These are phyloP conservation scores for Tetrahymena thermophila DNA, from an alignment of 73 alveolate species.

Conservation along the genomic window DNA sequence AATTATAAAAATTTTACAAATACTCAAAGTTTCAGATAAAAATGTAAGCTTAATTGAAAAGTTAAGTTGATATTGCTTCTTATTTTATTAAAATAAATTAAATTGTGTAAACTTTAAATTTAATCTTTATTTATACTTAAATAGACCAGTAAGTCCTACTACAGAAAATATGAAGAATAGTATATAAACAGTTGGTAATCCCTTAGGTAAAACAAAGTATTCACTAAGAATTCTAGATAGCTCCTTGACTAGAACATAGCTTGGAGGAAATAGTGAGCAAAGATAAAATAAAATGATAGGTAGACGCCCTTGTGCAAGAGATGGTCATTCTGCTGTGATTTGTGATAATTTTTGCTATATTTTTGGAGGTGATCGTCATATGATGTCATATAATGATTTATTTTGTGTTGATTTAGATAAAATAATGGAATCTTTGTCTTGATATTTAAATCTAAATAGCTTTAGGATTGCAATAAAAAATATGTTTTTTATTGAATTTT, in stretches of 20 bases:
- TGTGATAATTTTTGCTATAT: slow-evolving; percentile 53
- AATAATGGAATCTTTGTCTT: background rate
- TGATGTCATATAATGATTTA: slow-evolving; percentile 72
- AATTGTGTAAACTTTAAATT: background rate
- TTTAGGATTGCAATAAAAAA: too few species aligned
- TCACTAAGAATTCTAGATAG: slow-evolving; percentile 1
- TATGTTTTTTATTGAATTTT: background rate
- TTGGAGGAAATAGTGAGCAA: background rate
- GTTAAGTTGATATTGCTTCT: background rate
- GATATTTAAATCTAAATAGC: background rate
- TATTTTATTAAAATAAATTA: background rate
- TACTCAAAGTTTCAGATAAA: too few species aligned
- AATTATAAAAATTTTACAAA: too few species aligned
- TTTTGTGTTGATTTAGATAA: slow-evolving; percentile 10
- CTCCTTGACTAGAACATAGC: background rate
- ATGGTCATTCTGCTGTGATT: slow-evolving; percentile 81
- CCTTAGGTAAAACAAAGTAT: slow-evolving; percentile 13
- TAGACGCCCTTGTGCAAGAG: slow-evolving; percentile 91
- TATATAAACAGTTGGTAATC: background rate
- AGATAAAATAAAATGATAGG: slow-evolving; percentile 36
- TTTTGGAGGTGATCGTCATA: slow-evolving; percentile 86
- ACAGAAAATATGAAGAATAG: slow-evolving; percentile 33
- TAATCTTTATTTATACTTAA: background rate
- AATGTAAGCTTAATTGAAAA: too few species aligned
- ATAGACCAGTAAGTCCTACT: slow-evolving; percentile 17